These are phyloP conservation scores for Carex kokanica DNA, from an alignment of 176 grass and related monocot species.

Conservation along the genomic window DNA sequence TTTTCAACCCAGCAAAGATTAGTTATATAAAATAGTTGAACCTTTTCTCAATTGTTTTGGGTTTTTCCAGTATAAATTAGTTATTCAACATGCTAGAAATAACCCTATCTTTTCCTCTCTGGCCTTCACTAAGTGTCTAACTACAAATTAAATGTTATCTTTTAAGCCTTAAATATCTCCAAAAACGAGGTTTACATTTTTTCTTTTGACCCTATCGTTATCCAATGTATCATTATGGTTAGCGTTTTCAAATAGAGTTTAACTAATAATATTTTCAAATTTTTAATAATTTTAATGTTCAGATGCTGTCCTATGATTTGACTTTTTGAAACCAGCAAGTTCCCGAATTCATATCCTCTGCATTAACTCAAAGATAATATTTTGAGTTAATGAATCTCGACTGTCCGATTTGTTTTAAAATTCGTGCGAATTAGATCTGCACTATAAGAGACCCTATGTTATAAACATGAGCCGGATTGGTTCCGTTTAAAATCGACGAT, in stretches of 20 bases:
- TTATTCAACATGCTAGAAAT: not conserved
- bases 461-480: too few species aligned
- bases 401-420: too few species aligned
- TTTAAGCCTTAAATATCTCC: not conserved
- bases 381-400: too few species aligned
- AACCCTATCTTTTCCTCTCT: not conserved
- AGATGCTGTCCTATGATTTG: not conserved
- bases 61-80: not conserved
- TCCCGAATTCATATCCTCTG: too few species aligned
- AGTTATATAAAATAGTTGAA: not conserved
- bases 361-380: too few species aligned
- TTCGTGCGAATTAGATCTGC: too few species aligned
- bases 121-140: not conserved
- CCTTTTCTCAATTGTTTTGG: not conserved
- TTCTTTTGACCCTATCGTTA: slow-evolving; percentile 14
- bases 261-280: slow-evolving; percentile 8
- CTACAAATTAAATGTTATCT: not conserved
- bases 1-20: not conserved
- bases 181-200: slow-evolving; percentile 29
- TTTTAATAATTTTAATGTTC: not conserved
- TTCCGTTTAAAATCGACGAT: too few species aligned
- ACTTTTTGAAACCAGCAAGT: too few species aligned
- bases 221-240: slow-evolving; percentile 18
- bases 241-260: not conserved
- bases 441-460: too few species aligned